Evolutionary conservation across 2,329 filamentous ascomycete species (phyloP).

Genomic region (Fusarium verrucosum): DNA sequence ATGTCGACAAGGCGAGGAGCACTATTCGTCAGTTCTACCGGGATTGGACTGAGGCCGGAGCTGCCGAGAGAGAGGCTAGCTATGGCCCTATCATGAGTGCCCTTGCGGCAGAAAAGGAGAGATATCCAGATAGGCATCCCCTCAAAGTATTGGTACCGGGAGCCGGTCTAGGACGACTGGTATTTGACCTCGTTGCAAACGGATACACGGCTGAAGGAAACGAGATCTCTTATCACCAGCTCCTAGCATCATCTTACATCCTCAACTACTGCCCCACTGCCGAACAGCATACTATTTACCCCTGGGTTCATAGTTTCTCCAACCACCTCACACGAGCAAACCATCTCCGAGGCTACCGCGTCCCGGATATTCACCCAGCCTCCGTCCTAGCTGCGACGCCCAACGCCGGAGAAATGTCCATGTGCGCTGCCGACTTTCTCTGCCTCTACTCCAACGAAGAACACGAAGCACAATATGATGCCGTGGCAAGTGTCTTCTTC

Average conservation of each 20-base stretch:
- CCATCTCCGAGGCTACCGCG: constrained; percentile 75
- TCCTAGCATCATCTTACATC: constrained; percentile 84
- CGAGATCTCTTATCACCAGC: constrained; percentile 95
- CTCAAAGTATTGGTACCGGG: constrained; percentile 85
- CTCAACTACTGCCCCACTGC: constrained; percentile 72
- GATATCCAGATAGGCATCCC: constrained; percentile 48
- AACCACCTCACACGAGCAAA: constrained; percentile 79
- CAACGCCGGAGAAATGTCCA: constrained; percentile 77
- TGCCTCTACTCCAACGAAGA: constrained; percentile 78
- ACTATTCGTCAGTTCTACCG: constrained; percentile 94
- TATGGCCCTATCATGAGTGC: constrained; percentile 77
- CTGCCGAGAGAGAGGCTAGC: constrained; percentile 76
- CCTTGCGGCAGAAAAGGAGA: constrained; percentile 61
- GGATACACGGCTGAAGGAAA: constrained; percentile 88
- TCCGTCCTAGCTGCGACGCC: constrained; percentile 56
- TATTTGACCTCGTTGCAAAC: constrained; percentile 81
- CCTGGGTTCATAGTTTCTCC: constrained; percentile 88
- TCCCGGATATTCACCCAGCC: constrained; percentile 84
- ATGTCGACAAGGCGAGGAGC: constrained; percentile 90
- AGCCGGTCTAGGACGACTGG: constrained; percentile 85
- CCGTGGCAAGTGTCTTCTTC: constrained; percentile 92
- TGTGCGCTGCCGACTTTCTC: constrained; percentile 93
- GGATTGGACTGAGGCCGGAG: constrained; percentile 88
- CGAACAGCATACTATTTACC: constrained; percentile 77
- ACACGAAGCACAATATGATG: constrained; percentile 74